Evolutionary conservation across 2,329 filamentous ascomycete species (phyloP).

Genomic region (Neophaeococcomyces aloes): DNA sequence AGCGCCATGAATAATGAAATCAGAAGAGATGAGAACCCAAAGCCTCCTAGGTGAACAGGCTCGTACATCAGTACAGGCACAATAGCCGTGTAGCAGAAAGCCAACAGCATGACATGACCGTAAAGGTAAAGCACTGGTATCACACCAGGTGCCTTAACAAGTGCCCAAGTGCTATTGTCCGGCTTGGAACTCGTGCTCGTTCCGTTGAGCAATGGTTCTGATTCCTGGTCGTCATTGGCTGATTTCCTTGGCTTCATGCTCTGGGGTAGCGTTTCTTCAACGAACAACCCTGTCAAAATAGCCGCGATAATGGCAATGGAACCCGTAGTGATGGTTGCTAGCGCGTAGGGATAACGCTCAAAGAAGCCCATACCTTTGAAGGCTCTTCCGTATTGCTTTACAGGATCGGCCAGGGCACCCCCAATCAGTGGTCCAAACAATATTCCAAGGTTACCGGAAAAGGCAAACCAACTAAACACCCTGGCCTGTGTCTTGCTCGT

Average conservation of each 20-base stretch:
- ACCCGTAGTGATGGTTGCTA: conserved; percentile 52
- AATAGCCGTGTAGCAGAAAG: conserved; percentile 61
- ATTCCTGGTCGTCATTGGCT: conserved; percentile 14
- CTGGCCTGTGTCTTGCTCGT: conserved; percentile 59
- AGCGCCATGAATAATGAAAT: conserved; percentile 59
- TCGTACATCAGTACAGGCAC: conserved; percentile 61
- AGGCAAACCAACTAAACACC: conserved; percentile 68
- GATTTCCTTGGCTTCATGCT: background rate
- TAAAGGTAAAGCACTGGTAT: conserved; percentile 55
- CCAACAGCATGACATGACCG: conserved; percentile 56
- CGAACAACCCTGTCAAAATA: conserved; percentile 43
- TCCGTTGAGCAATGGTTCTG: conserved; percentile 16
- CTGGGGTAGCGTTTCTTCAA: conserved; percentile 43
- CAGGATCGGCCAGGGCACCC: conserved; percentile 58
- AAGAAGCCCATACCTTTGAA: conserved; percentile 52
- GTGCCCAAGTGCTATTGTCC: conserved; percentile 34
- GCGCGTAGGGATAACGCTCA: conserved; percentile 53
- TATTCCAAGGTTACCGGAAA: conserved; percentile 63
- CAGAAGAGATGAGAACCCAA: conserved; percentile 49
- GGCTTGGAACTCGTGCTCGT: conserved; percentile 27
- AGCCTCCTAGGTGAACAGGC: conserved; percentile 51
- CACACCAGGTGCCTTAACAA: conserved; percentile 56
- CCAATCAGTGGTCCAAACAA: conserved; percentile 61
- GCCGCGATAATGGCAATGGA: conserved; percentile 45
- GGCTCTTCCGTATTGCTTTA: conserved; percentile 47